Evolutionary conservation across 169 alveolate genomes (phyloP), one percentile per base, ranked within the genome.

Genomic region (Theileria parva): DNA sequence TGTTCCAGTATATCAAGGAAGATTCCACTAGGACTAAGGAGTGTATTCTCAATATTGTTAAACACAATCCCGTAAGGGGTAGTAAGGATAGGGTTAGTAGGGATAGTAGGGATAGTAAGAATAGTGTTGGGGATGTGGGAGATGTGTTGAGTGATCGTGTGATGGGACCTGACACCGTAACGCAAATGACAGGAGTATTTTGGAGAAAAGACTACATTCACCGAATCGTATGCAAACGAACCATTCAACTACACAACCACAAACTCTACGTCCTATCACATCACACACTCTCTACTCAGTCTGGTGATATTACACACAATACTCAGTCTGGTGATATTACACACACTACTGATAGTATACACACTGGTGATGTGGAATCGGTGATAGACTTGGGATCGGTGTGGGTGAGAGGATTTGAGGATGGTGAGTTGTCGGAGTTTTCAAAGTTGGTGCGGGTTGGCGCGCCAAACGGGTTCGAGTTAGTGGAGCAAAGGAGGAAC

Each of bases 381-480:
- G 74, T 74, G 34, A 75, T 83, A 34, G 89, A 83, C 37, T 66
- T 83, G 23, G 53, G 69, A n/a, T 85, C 86, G 8, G 80, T 77
- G 1, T 65, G 76, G 12, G 27, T 83, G 9, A 69, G 75, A 55
- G 2, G 61, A 21, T 83, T 74, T 23, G 71, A 32, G 32, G 89
- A 83, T 50, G 86, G 50, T 34, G 80, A 75, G 0, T 67, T 68
- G 15, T 59, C 77, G 28, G 77, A 64, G 13, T 64, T 72, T 23
- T 48, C 89, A 27, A 83, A 83, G 50, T 60, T 83, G n/a, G 67
- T 61, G 44, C 72, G 89, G 21, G 23, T 83, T 28, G 76, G 86
- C 21, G 63, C 70, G 50, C 89, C 89, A 51, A 68, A 76, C 68
- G 89, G 89, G 23, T 83, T 83, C 65, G 89, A 83, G 60, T 25